Base-by-base conservation (phyloP, 2,329 filamentous ascomycete species). In the Orbilia blumenaviensis region DNA sequence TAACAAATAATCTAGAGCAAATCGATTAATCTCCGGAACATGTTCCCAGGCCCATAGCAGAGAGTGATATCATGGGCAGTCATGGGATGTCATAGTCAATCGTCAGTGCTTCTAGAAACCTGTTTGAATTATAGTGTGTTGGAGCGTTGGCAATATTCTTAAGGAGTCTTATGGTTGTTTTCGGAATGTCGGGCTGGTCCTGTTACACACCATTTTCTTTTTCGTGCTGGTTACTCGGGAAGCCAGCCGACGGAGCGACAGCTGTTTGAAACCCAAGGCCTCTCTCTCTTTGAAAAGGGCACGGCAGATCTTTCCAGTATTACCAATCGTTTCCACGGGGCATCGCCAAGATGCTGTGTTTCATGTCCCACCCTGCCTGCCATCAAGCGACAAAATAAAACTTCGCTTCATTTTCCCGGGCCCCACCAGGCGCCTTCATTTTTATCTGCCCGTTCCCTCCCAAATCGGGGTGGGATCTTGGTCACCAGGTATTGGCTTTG, bases 171-270 rank as follows among this genome's bases (percentile, higher is more conserved):
- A 32, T 46, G 60, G 12, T 42, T 27, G 16, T 29, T 54, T 46
- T 67, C 69, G 69, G 69, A 48, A 74, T 46, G n/a, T 67, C 69
- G 69, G 69, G 54, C 21, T 48, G 46, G 41, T 16, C 9, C 18
- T 27, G 52, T 74, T 67, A 63, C 54, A 67, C 52, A 66, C 44
- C 29, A 18, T 25, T 74, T 67, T 50, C 68, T 60, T 64, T 58
- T 66, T 60, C 12, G 18, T 3, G 36, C 8, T 52, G 69, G 62
- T 62, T 74, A 3, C 62, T 67, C 69, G 69, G 69, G 69, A 67
- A 74, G 34, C 5, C 25, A 74, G 69, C 69, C 69, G 69, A 63
- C 63, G 69, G 69, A 62, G 54, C 62, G 62, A 74, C 18, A 38
- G 25, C 10, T 27, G 34, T 23, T 48, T 29, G 23, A 32, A 32